phyloP scores from a whole-genome alignment of 1,139 yeast genomes.

The Casaregolazyma suthepensis region DNA sequence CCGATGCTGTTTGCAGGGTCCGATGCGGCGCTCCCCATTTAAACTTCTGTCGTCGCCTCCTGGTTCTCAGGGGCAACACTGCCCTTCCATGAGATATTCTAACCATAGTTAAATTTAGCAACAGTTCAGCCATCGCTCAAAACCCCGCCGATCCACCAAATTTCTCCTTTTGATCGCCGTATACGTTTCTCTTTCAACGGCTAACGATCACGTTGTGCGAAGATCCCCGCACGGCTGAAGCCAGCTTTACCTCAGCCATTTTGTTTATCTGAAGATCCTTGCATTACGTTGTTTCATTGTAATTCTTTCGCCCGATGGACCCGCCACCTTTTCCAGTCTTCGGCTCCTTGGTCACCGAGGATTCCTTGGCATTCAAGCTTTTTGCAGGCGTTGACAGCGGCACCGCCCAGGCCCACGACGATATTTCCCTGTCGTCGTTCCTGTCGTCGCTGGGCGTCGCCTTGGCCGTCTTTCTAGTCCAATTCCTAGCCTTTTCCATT shows the following conservation, averaged over 20 bases:
- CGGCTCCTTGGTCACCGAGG: background rate
- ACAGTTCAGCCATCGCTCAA: background rate
- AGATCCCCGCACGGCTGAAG: background rate
- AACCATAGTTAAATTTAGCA: no score
- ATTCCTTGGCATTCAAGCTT: slow-evolving; percentile 1
- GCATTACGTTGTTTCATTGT: background rate
- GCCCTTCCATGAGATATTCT: background rate
- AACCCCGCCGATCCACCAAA: background rate
- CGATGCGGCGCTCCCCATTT: background rate
- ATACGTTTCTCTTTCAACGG: background rate
- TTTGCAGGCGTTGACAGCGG: slow-evolving; percentile 13
- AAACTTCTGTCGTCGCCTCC: background rate
- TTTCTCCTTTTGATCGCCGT: background rate
- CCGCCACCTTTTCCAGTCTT: background rate
- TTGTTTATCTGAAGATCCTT: background rate
- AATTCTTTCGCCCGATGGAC: background rate
- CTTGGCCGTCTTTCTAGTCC: slow-evolving; percentile 19
- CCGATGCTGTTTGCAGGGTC: background rate
- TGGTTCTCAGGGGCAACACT: background rate
- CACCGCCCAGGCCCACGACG: slow-evolving; percentile 18
- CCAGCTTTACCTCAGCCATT: background rate
- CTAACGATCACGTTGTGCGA: background rate
- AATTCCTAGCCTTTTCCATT: slow-evolving; percentile 22
- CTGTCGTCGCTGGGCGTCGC: slow-evolving; percentile 26
- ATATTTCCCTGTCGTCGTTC: slow-evolving; percentile 24